phyloP scores from a whole-genome alignment of 768 basidiomycete genomes.

The Daedalea quercina region DNA sequence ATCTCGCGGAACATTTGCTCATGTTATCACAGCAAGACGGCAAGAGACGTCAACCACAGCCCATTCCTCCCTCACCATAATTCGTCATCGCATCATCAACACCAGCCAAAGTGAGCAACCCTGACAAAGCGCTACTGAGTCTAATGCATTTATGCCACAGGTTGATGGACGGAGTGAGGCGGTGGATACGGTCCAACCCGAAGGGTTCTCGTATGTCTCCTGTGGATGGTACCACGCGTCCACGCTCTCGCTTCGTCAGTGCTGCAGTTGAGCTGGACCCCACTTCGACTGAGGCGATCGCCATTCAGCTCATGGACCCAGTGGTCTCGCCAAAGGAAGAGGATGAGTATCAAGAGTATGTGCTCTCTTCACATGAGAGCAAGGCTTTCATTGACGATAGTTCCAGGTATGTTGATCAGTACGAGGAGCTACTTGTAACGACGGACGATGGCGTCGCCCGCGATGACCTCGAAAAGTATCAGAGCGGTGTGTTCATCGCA shows the following conservation, averaged over 20 bases:
- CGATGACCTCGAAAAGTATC: conserved; percentile 14
- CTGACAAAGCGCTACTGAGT: neutral
- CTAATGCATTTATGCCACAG: conserved; percentile 27
- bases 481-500: conserved; percentile 13
- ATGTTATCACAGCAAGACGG: conserved; percentile 50
- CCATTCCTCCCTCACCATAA: conserved; percentile 65
- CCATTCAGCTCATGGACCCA: conserved; percentile 52
- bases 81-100: conserved; percentile 24
- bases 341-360: conserved; percentile 67
- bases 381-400: conserved; percentile 2
- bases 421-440: conserved; percentile 54
- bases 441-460: conserved; percentile 21
- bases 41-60: conserved; percentile 60
- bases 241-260: conserved; percentile 14
- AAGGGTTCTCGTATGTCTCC: conserved; percentile 34
- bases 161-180: conserved; percentile 70
- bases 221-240: conserved; percentile 29
- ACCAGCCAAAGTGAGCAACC: conserved; percentile 30
- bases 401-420: conserved; percentile 68
- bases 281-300: conserved; percentile 53
- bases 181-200: conserved; percentile 64
- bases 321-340: conserved; percentile 57
- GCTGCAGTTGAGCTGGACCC: conserved; percentile 16
- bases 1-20: neutral
- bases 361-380: conserved; percentile 1